phyloP scores from a whole-genome alignment of 23 red algal species.

The Chondrus crispus region DNA sequence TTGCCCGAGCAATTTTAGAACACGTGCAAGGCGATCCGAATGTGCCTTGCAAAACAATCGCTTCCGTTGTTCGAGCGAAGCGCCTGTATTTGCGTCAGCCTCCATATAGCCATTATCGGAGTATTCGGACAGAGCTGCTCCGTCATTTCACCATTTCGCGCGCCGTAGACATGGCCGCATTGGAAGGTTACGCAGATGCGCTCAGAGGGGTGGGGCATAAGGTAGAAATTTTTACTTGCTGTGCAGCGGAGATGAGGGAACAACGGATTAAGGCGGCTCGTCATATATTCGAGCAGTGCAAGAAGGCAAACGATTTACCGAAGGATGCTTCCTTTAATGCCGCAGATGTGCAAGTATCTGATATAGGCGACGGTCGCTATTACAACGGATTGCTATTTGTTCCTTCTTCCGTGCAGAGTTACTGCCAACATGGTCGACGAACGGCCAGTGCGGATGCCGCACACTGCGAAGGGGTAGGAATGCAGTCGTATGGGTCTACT shows the following conservation, averaged over 20 bases:
- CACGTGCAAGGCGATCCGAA: conserved; percentile 10
- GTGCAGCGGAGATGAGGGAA: background rate
- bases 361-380: conserved; percentile 17
- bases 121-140: background rate
- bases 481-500: conserved; percentile 34
- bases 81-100: conserved; percentile 11
- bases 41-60: background rate
- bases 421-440: background rate
- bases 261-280: background rate
- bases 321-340: background rate
- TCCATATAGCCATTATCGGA: background rate
- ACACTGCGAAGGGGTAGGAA: conserved; percentile 20
- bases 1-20: background rate
- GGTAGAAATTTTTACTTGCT: background rate
- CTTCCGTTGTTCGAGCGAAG: background rate
- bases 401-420: background rate
- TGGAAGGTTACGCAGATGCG: background rate
- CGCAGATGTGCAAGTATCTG: background rate
- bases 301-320: conserved; percentile 9
- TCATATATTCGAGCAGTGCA: conserved; percentile 30
- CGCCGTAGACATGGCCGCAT: conserved; percentile 24
- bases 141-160: background rate
- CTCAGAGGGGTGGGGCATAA: background rate
- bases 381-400: conserved; percentile 25
- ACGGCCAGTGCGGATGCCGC: conserved; percentile 23